phyloP scores from a whole-genome alignment of 164 flowering plant species.

The Chloranthus sessilifolius region DNA sequence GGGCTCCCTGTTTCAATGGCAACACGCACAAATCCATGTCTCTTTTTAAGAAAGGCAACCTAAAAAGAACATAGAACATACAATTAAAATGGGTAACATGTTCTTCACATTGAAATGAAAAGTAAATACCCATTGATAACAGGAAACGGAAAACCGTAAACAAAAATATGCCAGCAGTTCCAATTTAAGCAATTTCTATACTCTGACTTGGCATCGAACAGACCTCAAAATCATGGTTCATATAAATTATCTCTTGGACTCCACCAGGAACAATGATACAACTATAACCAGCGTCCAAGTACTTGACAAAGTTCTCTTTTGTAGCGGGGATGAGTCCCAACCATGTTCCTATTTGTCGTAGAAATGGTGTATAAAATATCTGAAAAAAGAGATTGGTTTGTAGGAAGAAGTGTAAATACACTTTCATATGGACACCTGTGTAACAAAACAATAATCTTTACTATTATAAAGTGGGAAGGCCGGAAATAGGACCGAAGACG shows the following conservation, averaged over 20 bases:
- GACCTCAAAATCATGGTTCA: constrained; percentile 72
- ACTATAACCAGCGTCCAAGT: constrained; percentile 60
- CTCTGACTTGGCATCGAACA: neutral
- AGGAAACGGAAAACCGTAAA: neutral
- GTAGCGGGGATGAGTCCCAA: constrained; percentile 58
- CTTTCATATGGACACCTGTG: too few species aligned
- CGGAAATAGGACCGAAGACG: too few species aligned
- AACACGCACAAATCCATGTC: constrained; percentile 73
- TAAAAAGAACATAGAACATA: neutral
- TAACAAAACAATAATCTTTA: too few species aligned
- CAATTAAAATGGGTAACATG: neutral
- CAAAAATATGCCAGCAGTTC: neutral
- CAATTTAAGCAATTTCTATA: neutral
- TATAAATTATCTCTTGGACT: constrained; percentile 55
- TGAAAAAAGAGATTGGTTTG: constrained; percentile 12
- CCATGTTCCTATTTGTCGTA: constrained; percentile 87
- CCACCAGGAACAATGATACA: constrained; percentile 82
- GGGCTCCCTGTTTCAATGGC: constrained; percentile 62
- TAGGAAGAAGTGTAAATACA: too few species aligned
- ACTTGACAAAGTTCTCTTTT: constrained; percentile 49
- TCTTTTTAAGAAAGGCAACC: constrained; percentile 48
- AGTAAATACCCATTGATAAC: neutral
- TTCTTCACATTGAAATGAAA: neutral
- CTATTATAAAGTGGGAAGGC: too few species aligned
- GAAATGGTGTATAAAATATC: constrained; percentile 76